phyloP scores from a whole-genome alignment of 371 early-diverging fungal species.

The Mortierella sp. region DNA sequence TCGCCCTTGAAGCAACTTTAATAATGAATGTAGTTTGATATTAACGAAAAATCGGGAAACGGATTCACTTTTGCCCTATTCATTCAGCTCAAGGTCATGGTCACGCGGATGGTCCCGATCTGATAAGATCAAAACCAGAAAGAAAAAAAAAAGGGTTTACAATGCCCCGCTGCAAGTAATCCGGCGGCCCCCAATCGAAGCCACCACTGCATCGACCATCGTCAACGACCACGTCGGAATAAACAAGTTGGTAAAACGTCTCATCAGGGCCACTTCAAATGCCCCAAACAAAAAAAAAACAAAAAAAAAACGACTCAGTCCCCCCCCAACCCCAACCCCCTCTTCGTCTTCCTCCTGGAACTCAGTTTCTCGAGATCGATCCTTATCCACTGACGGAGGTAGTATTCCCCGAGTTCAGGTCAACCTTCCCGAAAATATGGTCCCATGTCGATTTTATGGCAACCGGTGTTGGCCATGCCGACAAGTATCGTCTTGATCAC shows the following conservation, averaged over 20 bases:
- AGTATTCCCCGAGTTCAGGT: conserved; percentile 29
- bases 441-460: conserved; percentile 1
- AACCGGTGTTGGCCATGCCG: background rate
- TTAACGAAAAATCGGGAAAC: too few relatives aligned
- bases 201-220: too few relatives aligned
- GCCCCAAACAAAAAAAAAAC: background rate
- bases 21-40: too few relatives aligned
- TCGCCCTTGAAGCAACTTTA: too few relatives aligned
- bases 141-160: too few relatives aligned
- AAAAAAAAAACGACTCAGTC: background rate
- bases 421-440: conserved; percentile 5
- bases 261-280: background rate
- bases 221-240: background rate
- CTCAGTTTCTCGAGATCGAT: conserved; percentile 33
- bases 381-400: conserved; percentile 26
- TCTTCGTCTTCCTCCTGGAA: conserved; percentile 8
- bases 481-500: background rate
- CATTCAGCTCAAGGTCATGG: too few relatives aligned
- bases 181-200: conserved; percentile 10
- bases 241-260: background rate
- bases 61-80: too few relatives aligned
- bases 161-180: conserved; percentile 34
- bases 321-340: background rate
- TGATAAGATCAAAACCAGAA: too few relatives aligned
- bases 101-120: too few relatives aligned